These are phyloP conservation scores for Sherardia arvensis DNA, from an alignment of 257 asterid genomes.

Conservation along the genomic window DNA sequence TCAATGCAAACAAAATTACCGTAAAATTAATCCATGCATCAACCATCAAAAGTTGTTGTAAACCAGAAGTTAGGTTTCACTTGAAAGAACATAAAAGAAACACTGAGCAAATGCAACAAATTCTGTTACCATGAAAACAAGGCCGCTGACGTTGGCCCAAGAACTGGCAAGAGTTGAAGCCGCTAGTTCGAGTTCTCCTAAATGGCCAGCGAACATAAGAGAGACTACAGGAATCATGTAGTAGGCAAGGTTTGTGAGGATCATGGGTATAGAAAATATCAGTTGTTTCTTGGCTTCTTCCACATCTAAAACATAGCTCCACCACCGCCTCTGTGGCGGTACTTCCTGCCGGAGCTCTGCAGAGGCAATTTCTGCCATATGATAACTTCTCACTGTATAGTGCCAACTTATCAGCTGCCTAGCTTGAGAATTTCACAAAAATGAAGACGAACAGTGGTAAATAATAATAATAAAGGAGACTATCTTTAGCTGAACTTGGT, in stretches of 20 bases:
- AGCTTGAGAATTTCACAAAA: too few relatives aligned
- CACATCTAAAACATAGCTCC: constrained; percentile 32
- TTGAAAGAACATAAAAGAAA: too few relatives aligned
- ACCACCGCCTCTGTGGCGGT: neutral
- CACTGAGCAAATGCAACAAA: too few relatives aligned
- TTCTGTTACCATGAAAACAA: constrained; percentile 41
- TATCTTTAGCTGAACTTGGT: too few relatives aligned
- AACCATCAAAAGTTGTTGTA: neutral
- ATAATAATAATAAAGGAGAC: too few relatives aligned
- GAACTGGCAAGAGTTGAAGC: constrained; percentile 65
- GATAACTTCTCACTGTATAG: too few relatives aligned
- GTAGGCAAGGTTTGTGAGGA: constrained; percentile 38
- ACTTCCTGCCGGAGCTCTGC: neutral
- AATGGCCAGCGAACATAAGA: constrained; percentile 85
- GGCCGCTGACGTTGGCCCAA: constrained; percentile 61
- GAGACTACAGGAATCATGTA: constrained; percentile 51
- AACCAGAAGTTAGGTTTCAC: neutral
- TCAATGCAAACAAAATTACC: neutral
- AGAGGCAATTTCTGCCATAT: too few relatives aligned
- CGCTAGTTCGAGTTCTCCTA: constrained; percentile 65
- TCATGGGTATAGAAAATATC: constrained; percentile 50
- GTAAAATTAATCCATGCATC: neutral
- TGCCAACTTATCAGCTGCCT: too few relatives aligned
- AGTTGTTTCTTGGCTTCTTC: constrained; percentile 57
- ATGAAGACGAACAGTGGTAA: too few relatives aligned